Evolutionary conservation across 2,329 filamentous ascomycete species (phyloP).

Genomic region (Aspergillus novoparasiticus): DNA sequence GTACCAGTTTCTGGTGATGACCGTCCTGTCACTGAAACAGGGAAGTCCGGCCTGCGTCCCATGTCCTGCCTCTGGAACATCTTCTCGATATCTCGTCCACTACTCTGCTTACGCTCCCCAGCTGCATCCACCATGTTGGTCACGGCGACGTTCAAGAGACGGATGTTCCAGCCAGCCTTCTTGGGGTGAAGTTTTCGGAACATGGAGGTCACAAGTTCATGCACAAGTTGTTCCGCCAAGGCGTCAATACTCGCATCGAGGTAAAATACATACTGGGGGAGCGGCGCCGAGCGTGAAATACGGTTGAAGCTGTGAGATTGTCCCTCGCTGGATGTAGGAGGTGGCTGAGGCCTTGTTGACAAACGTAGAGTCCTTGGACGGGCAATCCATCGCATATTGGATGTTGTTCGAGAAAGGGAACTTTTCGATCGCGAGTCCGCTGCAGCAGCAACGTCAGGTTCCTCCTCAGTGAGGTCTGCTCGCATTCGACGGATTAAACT

Average conservation of each 20-base stretch:
- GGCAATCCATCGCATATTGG: constrained; percentile 67
- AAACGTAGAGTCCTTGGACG: constrained; percentile 80
- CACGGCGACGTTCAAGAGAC: constrained; percentile 82
- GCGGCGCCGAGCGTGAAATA: constrained; percentile 71
- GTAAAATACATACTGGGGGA: constrained; percentile 75
- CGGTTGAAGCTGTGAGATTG: constrained; percentile 65
- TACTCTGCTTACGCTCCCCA: constrained; percentile 53
- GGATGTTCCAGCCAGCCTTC: constrained; percentile 73
- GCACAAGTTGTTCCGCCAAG: constrained; percentile 69
- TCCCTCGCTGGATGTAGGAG: constrained; percentile 55
- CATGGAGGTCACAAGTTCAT: constrained; percentile 68
- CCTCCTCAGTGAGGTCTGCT: constrained; percentile 67
- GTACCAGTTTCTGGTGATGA: neutral
- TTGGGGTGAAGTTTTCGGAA: constrained; percentile 75
- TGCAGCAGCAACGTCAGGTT: constrained; percentile 35
- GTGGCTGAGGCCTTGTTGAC: constrained; percentile 68
- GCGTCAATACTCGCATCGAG: constrained; percentile 59
- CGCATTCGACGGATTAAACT: constrained; percentile 79
- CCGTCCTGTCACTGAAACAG: constrained; percentile 12
- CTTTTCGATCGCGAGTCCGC: neutral
- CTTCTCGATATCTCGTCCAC: constrained; percentile 74
- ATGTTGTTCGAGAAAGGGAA: constrained; percentile 19
- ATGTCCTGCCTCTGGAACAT: constrained; percentile 81
- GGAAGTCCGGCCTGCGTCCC: constrained; percentile 64
- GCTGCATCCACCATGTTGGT: constrained; percentile 75